Evolutionary conservation across 495 filamentous ascomycete species (phyloP).

Genomic region (Penicillium pancosmium): DNA sequence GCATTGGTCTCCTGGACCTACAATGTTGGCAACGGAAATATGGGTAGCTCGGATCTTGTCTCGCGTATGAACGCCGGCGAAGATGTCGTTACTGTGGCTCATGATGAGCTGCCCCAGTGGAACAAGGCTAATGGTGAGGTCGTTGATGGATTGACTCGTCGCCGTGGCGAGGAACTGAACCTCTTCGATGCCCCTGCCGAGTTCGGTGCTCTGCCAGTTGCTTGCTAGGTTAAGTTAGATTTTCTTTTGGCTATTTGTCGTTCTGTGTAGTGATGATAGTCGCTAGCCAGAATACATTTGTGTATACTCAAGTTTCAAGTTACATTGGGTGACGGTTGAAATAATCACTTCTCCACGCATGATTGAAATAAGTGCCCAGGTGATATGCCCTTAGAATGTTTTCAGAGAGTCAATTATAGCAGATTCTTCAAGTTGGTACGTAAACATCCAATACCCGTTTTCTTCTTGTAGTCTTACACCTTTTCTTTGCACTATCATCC

Average conservation of each 20-base stretch:
- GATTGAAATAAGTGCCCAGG: neutral
- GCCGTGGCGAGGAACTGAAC: constrained; percentile 46
- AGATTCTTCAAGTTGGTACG: neutral
- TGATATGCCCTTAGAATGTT: neutral
- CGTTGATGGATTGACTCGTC: constrained; percentile 40
- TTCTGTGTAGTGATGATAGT: neutral
- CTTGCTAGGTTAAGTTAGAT: constrained; percentile 10
- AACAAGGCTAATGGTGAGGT: constrained; percentile 41
- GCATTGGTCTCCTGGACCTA: constrained; percentile 29
- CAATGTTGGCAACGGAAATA: constrained; percentile 23
- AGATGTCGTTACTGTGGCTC: constrained; percentile 38
- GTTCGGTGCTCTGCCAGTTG: constrained; percentile 29
- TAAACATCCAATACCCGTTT: no score
- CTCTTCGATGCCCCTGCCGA: constrained; percentile 37
- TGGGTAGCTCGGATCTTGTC: constrained; percentile 39
- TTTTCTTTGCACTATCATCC: no score
- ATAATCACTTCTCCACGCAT: neutral
- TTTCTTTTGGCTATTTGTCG: neutral
- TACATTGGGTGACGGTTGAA: no score
- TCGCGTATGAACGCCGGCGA: constrained; percentile 50
- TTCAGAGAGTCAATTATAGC: neutral
- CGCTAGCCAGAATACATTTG: neutral
- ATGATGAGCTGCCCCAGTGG: constrained; percentile 52
- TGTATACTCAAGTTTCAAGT: neutral
- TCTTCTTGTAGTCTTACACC: no score